Evolutionary conservation across 2,329 filamentous ascomycete species (phyloP), one percentile per base, ranked within the genome.

Genomic region (Pestalotiopsis sp.): DNA sequence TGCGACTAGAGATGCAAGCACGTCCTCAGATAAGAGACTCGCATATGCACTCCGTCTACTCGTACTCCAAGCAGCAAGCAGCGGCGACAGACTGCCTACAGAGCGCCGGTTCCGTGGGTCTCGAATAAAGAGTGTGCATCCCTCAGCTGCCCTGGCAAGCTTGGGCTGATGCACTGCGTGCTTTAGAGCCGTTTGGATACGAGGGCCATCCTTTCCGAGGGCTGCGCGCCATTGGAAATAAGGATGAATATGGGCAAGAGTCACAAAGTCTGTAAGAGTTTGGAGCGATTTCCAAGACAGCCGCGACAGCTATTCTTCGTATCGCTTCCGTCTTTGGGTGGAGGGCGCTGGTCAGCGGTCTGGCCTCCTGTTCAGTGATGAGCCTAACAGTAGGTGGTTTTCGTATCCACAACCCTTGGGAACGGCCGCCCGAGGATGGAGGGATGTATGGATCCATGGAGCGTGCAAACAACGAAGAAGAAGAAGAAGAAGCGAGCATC

Each of bases 151-250:
- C 45, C 45, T 52, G 45, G 27, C 52, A 25, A 66, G 27, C 40
- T 66, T 38, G 52, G 52, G 31, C 56, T 59, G 27, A 66, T 60
- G 65, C 65, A 66, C 25, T 12, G 20, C 65, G 14, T 59, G 45
- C 65, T 45, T 49, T 66, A 66, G 65, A 66, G 65, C 52, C 27
- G 13, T 36, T 52, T 59, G 36, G 45, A 66, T 66, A 66, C 65
- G 65, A 66, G 65, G 31, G 12, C 56, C 49, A 57, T 56, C 27
- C 49, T 40, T 63, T 65, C 40, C 27, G 25, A 40, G 20, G 59
- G 59, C 59, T 27, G 64, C 52, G 64, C 57, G 20, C 7, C 45
- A 58, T 56, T 6, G 23, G 14, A 45, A 66, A 66, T 11, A 31
- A 13, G 13, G 14, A 36, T 66, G 52, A 13, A 27, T 66, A 66